A percentile compares a stretch with the other conserved stretches of the same genome.
phyloP scores from a whole-genome alignment of 345 rosid genomes.

The Gossypium mustelinum region DNA sequence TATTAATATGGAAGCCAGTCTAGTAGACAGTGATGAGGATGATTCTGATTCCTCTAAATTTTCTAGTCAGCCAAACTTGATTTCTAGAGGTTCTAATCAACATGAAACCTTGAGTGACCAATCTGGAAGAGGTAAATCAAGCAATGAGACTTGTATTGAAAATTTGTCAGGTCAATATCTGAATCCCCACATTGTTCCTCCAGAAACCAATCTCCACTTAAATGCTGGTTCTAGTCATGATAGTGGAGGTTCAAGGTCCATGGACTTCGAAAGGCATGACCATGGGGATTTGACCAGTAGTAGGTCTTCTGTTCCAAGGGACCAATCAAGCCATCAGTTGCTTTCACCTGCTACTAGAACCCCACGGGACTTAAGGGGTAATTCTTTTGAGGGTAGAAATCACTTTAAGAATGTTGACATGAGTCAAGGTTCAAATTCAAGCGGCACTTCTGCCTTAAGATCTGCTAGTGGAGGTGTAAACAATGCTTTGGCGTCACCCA shows the following conservation, averaged over 20 bases:
- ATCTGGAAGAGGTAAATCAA: conserved; percentile 29
- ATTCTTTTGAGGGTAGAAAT: conserved; percentile 61
- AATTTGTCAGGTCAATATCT: conserved; percentile 34
- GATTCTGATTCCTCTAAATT: conserved; percentile 34
- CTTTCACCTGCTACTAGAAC: conserved; percentile 61
- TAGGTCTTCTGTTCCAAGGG: conserved; percentile 63
- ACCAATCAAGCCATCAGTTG: conserved; percentile 46
- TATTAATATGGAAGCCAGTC: conserved; percentile 42
- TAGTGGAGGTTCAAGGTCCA: conserved; percentile 58
- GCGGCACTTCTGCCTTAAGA: conserved; percentile 28
- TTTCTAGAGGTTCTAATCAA: conserved; percentile 32
- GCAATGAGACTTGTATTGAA: conserved; percentile 24
- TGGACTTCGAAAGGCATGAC: conserved; percentile 63
- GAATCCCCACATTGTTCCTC: conserved; percentile 31
- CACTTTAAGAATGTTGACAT: conserved; percentile 35
- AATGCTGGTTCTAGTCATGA: conserved; percentile 53
- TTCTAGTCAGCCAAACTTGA: conserved; percentile 23
- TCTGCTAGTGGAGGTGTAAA: conserved; percentile 27
- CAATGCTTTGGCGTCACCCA: conserved; percentile 54
- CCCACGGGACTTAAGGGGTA: conserved; percentile 53
- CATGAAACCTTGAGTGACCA: conserved; percentile 26
- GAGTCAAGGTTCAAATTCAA: conserved; percentile 28
- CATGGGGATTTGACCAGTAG: conserved; percentile 56
- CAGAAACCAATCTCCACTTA: conserved; percentile 40
- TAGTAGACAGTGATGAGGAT: conserved; percentile 59